A percentile compares a stretch with the other conserved stretches of the same genome.
phyloP scores from a whole-genome alignment of 2,329 filamentous ascomycete genomes.

The Cytospora chrysosperma region DNA sequence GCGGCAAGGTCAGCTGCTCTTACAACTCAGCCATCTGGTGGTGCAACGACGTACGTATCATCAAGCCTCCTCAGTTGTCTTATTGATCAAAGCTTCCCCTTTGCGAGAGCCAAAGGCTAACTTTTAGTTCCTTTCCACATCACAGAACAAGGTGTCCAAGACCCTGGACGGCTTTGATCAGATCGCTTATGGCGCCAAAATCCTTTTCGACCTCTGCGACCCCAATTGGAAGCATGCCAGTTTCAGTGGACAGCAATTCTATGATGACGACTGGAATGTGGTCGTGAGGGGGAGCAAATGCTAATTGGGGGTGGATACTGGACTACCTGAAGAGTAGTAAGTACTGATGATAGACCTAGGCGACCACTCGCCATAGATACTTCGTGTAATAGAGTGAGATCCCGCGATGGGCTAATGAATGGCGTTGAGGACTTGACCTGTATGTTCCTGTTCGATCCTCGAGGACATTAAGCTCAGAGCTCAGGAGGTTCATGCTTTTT shows the following conservation, averaged over 20 bases:
- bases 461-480: background rate
- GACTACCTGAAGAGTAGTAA: no score
- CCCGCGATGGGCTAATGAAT: background rate
- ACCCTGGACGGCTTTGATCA: background rate
- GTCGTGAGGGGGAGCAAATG: background rate
- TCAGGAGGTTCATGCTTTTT: background rate
- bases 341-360: background rate
- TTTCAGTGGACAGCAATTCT: slow-evolving; percentile 12
- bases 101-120: background rate
- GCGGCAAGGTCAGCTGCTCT: slow-evolving; percentile 28
- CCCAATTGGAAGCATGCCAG: background rate
- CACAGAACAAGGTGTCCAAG: slow-evolving; percentile 4
- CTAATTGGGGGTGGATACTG: background rate
- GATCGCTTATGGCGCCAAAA: slow-evolving; percentile 2
- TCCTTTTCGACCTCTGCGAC: background rate
- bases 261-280: slow-evolving; percentile 9
- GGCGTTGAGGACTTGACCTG: background rate
- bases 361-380: background rate
- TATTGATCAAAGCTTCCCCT: background rate
- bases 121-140: background rate
- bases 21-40: slow-evolving; percentile 27
- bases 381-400: background rate
- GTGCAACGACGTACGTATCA: slow-evolving; percentile 29
- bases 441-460: background rate
- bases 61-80: background rate